Conservation (phyloP, 768 basidiomycete species). For the Auricularia cornea region DNA sequence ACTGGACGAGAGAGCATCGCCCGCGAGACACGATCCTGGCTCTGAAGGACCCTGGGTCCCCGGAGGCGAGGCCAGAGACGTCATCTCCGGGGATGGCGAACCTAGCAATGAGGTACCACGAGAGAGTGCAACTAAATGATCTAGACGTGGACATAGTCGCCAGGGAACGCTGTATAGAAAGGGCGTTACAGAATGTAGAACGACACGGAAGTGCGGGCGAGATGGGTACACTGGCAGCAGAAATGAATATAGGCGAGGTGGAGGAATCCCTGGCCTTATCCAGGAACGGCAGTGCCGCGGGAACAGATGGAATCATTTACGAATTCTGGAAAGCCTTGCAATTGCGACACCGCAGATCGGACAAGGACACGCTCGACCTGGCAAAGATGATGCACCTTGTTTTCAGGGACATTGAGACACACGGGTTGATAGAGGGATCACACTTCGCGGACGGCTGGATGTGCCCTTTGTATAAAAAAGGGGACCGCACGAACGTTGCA, state of each 20-base stretch:
- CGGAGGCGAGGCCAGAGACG: too few species aligned
- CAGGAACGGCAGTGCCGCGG: background rate
- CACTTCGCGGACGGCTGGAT: constrained; percentile 25
- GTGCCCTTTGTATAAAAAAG: constrained; percentile 32
- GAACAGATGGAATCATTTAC: background rate
- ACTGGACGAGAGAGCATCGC: too few species aligned
- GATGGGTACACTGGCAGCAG: background rate
- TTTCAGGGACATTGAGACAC: constrained; percentile 35
- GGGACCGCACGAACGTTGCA: constrained; percentile 3
- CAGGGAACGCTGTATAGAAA: too few species aligned
- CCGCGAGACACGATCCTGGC: too few species aligned
- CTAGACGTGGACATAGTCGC: too few species aligned
- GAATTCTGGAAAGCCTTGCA: background rate
- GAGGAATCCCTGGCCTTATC: background rate
- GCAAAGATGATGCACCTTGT: constrained; percentile 22
- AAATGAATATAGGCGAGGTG: background rate
- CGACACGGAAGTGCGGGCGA: background rate
- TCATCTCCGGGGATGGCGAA: too few species aligned
- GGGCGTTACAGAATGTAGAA: too few species aligned
- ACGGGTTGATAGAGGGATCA: constrained; percentile 11
- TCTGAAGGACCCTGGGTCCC: too few species aligned
- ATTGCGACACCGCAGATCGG: background rate
- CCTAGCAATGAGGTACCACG: too few species aligned
- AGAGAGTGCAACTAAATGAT: too few species aligned
- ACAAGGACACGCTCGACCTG: background rate